Percentiles rank a stretch among this genome's conserved stretches.
These are phyloP conservation scores for Hypoxylon fragiforme DNA, from an alignment of 495 filamentous ascomycete genomes.

Conservation along the genomic window DNA sequence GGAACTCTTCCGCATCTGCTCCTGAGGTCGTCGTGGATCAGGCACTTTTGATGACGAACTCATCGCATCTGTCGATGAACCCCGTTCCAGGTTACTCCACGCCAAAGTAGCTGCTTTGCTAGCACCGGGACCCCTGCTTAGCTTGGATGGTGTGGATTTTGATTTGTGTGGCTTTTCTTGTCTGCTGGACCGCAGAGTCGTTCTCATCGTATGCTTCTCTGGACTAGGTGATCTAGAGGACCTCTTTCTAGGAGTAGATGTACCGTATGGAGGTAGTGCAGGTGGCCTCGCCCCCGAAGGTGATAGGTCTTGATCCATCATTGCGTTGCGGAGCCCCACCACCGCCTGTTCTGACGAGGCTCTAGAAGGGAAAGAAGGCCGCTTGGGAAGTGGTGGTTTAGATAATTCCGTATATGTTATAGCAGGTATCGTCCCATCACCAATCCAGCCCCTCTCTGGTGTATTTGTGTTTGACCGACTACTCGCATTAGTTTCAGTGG, in stretches of 20 bases:
- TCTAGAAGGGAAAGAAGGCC: slow-evolving; percentile 55
- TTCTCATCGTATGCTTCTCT: slow-evolving; percentile 81
- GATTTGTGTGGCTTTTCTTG: slow-evolving; percentile 62
- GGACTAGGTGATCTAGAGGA: slow-evolving; percentile 74
- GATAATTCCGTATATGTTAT: slow-evolving; percentile 77
- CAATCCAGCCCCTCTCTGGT: slow-evolving; percentile 64
- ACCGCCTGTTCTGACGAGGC: slow-evolving; percentile 55
- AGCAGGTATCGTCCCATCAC: slow-evolving; percentile 77
- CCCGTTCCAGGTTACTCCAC: slow-evolving; percentile 60
- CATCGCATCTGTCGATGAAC: slow-evolving; percentile 20
- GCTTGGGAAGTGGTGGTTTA: slow-evolving; percentile 66
- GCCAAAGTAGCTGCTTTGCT: slow-evolving; percentile 88
- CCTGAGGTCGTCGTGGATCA: slow-evolving; percentile 22
- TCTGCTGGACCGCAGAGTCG: slow-evolving; percentile 71
- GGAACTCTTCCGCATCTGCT: slow-evolving; percentile 33
- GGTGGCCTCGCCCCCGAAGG: slow-evolving; percentile 39
- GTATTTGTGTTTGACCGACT: slow-evolving; percentile 24
- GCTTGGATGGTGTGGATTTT: slow-evolving; percentile 33
- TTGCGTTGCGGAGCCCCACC: slow-evolving; percentile 33
- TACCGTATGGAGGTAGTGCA: slow-evolving; percentile 32
- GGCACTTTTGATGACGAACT: slow-evolving; percentile 12
- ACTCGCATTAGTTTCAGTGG: slow-evolving; percentile 24
- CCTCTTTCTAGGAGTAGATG: slow-evolving; percentile 39
- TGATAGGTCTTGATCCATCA: slow-evolving; percentile 33
- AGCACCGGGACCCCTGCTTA: slow-evolving; percentile 55